A percentile compares a stretch with the other conserved stretches of the same genome.
Conservation (phyloP, 1,284 basidiomycete species). For the Trichosporon sp. region DNA sequence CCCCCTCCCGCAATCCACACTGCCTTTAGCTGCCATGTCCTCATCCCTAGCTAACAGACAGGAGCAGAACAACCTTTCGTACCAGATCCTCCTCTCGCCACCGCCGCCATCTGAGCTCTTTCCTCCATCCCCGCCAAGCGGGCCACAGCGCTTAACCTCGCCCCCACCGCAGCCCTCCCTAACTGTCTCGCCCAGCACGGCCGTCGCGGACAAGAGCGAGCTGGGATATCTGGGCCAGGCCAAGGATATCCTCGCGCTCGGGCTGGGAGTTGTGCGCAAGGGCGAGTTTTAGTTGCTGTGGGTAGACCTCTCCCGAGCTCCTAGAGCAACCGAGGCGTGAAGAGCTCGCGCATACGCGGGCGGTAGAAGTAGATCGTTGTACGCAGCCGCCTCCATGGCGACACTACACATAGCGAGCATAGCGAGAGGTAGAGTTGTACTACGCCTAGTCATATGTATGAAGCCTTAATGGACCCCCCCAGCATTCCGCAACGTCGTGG, state of each 20-base stretch:
- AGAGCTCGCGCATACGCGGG: background rate
- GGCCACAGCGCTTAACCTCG: slow-evolving; percentile 39
- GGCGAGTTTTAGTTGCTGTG: background rate
- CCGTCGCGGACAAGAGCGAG: slow-evolving; percentile 32
- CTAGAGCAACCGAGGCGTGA: no score
- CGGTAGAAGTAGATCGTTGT: background rate
- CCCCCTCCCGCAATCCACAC: no score
- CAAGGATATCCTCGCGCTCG: slow-evolving; percentile 35
- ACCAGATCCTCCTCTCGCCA: slow-evolving; percentile 51
- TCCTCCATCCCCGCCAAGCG: slow-evolving; percentile 40
- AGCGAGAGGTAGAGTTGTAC: no score
- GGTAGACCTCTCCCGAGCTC: no score
- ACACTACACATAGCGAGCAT: background rate
- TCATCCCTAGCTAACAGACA: slow-evolving; percentile 24
- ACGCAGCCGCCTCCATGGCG: background rate
- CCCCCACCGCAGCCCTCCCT: slow-evolving; percentile 35
- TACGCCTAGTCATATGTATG: background rate
- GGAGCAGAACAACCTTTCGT: slow-evolving; percentile 44
- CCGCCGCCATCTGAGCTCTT: slow-evolving; percentile 50
- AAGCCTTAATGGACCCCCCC: background rate
- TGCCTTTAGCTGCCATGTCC: no score
- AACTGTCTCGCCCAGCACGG: slow-evolving; percentile 28
- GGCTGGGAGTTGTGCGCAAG: slow-evolving; percentile 1
- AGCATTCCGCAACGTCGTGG: background rate
- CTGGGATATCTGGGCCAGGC: slow-evolving; percentile 54